Evolutionary conservation across 2,329 filamentous ascomycete species (phyloP).

Genomic region (Cladophialophora immunda): DNA sequence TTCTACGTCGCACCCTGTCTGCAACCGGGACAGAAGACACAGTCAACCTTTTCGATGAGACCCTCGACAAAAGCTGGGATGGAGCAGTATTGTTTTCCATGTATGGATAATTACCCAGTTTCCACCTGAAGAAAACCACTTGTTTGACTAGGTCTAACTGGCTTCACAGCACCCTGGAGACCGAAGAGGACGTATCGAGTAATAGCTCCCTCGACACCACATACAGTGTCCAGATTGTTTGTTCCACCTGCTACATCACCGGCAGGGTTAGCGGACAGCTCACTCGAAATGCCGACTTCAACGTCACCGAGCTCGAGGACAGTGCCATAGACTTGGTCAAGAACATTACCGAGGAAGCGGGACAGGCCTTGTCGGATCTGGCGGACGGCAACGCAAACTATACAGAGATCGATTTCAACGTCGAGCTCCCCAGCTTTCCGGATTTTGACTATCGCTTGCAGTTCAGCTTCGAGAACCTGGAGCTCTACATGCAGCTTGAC

Average conservation of each 20-base stretch:
- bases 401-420: constrained; percentile 7
- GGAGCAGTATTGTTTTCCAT: not conserved
- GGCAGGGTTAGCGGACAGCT: not conserved
- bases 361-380: not conserved
- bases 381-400: not conserved
- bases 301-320: not conserved
- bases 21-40: not conserved
- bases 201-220: not conserved
- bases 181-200: not conserved
- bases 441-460: not conserved
- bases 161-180: not conserved
- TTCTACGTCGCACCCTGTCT: not conserved
- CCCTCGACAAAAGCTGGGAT: not conserved
- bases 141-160: not conserved
- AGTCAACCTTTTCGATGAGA: not conserved
- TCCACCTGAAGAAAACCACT: not conserved
- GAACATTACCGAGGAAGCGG: constrained; percentile 6
- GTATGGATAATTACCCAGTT: not conserved
- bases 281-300: not conserved
- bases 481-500: constrained; percentile 14
- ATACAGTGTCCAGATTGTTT: constrained; percentile 4
- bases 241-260: constrained; percentile 8
- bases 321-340: not conserved
- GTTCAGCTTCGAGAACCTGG: constrained; percentile 7
- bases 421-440: not conserved